phyloP scores from a whole-genome alignment of 805 yeast genomes.

The Huiozyma naganishii region DNA sequence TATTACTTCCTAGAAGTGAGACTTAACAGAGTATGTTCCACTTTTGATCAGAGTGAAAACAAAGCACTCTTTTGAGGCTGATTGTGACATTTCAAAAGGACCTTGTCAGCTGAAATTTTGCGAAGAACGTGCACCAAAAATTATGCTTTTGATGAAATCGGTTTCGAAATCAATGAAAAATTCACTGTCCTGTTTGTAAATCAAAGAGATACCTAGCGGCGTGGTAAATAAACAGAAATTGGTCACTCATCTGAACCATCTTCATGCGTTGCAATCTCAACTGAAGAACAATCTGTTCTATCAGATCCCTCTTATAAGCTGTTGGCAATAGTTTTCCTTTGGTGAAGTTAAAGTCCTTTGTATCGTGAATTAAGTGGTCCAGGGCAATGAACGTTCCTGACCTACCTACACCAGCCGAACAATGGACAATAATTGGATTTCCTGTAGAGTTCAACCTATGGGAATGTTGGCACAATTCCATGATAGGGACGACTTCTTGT shows the following conservation, averaged over 20 bases:
- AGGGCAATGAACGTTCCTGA: conserved; percentile 78
- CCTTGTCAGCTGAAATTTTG: too few species aligned
- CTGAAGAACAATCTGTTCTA: conserved; percentile 26
- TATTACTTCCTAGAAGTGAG: too few species aligned
- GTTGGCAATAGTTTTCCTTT: background rate
- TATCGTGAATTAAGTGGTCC: conserved; percentile 25
- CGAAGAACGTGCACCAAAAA: too few species aligned
- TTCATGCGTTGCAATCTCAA: conserved; percentile 26
- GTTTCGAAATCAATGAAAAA: background rate
- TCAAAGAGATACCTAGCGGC: conserved; percentile 19
- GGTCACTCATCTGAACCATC: conserved; percentile 28
- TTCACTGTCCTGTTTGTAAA: background rate
- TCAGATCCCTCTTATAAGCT: conserved; percentile 21
- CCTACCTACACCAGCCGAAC: conserved; percentile 96
- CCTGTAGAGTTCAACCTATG: conserved; percentile 19
- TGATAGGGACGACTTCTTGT: conserved; percentile 27
- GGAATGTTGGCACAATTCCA: conserved; percentile 23
- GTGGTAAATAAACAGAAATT: conserved; percentile 25
- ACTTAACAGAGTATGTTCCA: too few species aligned
- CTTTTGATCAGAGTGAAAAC: too few species aligned
- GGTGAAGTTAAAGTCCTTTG: conserved; percentile 12
- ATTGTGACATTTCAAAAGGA: too few species aligned
- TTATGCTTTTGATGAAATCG: too few species aligned
- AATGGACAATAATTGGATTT: conserved; percentile 66
- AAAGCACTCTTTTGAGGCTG: too few species aligned